Evolutionary conservation across 257 asterid genomes (phyloP).

Genomic region (Gentiana straminea): DNA sequence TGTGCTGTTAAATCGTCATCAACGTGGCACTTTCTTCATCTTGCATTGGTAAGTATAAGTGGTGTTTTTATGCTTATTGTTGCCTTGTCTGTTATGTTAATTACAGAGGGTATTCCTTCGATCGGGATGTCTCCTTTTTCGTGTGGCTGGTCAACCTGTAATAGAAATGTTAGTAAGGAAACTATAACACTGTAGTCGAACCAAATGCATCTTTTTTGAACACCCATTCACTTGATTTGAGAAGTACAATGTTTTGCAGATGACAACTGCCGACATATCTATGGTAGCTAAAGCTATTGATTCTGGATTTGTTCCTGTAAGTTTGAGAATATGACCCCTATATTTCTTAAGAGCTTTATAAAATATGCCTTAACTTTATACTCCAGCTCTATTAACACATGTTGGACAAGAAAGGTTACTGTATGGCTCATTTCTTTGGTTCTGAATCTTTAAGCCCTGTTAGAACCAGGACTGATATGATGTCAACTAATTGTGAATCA

Average conservation of each 20-base stretch:
- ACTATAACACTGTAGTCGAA: conserved; percentile 10
- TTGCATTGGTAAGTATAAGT: not conserved
- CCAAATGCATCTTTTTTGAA: not conserved
- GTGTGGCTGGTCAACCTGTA: conserved; percentile 86
- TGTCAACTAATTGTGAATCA: conserved; percentile 20
- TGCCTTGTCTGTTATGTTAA: conserved; percentile 8
- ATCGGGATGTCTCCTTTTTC: conserved; percentile 93
- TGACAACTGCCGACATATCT: conserved; percentile 52
- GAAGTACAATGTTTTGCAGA: conserved; percentile 30
- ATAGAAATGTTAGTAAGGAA: conserved; percentile 67
- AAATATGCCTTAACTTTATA: too few species aligned
- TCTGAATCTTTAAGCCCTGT: not conserved
- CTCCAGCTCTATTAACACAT: too few species aligned
- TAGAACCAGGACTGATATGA: conserved; percentile 7
- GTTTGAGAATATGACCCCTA: conserved; percentile 20
- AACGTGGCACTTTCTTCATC: not conserved
- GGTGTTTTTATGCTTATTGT: not conserved
- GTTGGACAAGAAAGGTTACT: too few species aligned
- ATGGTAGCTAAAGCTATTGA: conserved; percentile 48
- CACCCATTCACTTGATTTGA: too few species aligned
- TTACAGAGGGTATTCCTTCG: conserved; percentile 94
- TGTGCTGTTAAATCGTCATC: not conserved
- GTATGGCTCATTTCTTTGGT: too few species aligned
- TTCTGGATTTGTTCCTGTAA: conserved; percentile 83
- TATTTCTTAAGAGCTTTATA: not conserved